phyloP scores from a whole-genome alignment of 345 rosid species.

The Salix udensis region DNA sequence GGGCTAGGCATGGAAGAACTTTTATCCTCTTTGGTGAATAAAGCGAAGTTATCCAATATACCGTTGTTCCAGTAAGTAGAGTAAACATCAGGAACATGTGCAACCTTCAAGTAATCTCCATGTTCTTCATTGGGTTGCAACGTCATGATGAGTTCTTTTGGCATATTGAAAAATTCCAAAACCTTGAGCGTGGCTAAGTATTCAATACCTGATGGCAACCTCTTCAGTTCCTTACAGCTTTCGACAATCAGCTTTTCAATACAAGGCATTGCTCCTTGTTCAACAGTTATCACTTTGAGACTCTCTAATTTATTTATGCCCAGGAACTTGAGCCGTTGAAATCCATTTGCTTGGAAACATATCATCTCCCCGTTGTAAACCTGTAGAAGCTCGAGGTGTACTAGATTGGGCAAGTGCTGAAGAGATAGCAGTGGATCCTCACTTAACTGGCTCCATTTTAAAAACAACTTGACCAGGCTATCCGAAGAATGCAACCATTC shows the following conservation, averaged over 20 bases:
- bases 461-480: not conserved
- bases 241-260: constrained; percentile 8
- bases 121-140: constrained; percentile 4
- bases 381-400: not conserved
- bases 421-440: not conserved
- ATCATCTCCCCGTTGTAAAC: not conserved
- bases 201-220: constrained; percentile 6
- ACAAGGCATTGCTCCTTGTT: constrained; percentile 2
- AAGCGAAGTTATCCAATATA: no score
- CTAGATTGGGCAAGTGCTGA: constrained; percentile 1
- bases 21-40: no score
- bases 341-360: not conserved
- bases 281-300: not conserved
- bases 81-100: constrained; percentile 6
- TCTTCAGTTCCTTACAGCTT: constrained; percentile 9
- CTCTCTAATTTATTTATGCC: constrained; percentile 3
- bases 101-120: constrained; percentile 6
- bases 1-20: not conserved
- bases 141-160: not conserved
- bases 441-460: not conserved
- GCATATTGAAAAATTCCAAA: constrained; percentile 13
- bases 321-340: not conserved
- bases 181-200: constrained; percentile 5
- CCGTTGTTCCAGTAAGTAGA: no score
- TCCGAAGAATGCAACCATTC: not conserved